Base-by-base conservation (phyloP, 164 flowering plant genomes). In the Pachysandra terminalis region DNA sequence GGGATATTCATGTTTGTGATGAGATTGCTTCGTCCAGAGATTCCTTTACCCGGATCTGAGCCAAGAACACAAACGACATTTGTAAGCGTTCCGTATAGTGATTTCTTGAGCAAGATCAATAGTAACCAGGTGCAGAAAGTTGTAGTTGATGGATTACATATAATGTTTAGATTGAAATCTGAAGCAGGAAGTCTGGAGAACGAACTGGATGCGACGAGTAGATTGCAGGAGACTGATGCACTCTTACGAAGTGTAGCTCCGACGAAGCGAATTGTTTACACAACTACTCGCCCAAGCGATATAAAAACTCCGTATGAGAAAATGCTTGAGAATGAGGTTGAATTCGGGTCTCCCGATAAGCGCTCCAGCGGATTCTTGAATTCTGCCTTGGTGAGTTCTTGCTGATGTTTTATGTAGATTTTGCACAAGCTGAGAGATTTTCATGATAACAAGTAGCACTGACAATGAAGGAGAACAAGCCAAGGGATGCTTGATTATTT, bases 281-380 rank as follows among this genome's bases (percentile, higher is more conserved):
- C 89, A 0, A 95, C 98, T 0, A 95, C 97, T 0, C 78, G 98
- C 28, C 98, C 98, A 0, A 79, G 67, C 48, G 98, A 95, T 74
- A 89, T 95, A 12, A 95, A 87, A 74, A 74, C 98, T 17, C 98
- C 98, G 0, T 95, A 95, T 71, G 97, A 95, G 81, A 95, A 95
- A 74, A 92, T 95, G 98, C 75, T 92, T 24, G 97, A 95, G 76
- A 90, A 92, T 81, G 84, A 84, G 49, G 98, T 95, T 28, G 91
- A 91, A 82, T 92, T 95, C 76, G 98, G 98, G 62, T 95, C 98
- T 0, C 98, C 98, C 0, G 98, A 95, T 78, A 92, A 90, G 81
- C 81, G 98, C 56, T 90, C 96, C 0, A 91, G 96, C 59, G 97
- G 98, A 26, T 86, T 91, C 70, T 72, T 86, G 60, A 92, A 92